Percentiles rank a stretch among this genome's conserved stretches.
phyloP scores from a whole-genome alignment of 2,329 filamentous ascomycete genomes.

The Orbilia ellipsospora region DNA sequence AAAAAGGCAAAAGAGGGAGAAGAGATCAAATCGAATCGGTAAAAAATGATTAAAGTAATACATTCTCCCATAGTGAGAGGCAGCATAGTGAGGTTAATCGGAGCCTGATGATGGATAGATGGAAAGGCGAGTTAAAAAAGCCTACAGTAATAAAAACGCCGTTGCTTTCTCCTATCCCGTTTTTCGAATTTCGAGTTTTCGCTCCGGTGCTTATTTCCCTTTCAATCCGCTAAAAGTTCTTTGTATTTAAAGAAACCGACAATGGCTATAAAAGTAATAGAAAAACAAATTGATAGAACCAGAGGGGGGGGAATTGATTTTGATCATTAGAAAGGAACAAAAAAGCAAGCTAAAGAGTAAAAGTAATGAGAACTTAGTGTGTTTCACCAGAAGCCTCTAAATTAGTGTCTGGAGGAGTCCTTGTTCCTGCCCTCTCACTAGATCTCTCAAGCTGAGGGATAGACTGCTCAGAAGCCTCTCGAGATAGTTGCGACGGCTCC shows the following conservation, averaged over 20 bases:
- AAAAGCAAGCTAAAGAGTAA: slow-evolving; percentile 11
- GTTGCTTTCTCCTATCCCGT: slow-evolving; percentile 32
- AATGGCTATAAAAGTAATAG: not conserved
- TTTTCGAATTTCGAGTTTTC: not conserved
- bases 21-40: slow-evolving; percentile 21
- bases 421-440: slow-evolving; percentile 28
- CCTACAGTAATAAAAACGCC: slow-evolving; percentile 24
- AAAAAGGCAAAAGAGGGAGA: slow-evolving; percentile 9
- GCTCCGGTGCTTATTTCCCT: slow-evolving; percentile 7
- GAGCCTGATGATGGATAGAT: slow-evolving; percentile 5
- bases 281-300: too few species aligned
- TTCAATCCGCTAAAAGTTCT: slow-evolving; percentile 22
- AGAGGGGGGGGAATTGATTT: not conserved
- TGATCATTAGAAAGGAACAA: slow-evolving; percentile 14
- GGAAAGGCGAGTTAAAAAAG: slow-evolving; percentile 7
- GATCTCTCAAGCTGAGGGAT: slow-evolving; percentile 3
- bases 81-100: slow-evolving; percentile 10
- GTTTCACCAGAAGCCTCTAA: slow-evolving; percentile 21
- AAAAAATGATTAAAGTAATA: too few species aligned
- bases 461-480: slow-evolving; percentile 34
- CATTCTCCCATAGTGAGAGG: not conserved
- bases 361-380: slow-evolving; percentile 19
- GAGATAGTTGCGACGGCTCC: slow-evolving; percentile 43
- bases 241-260: slow-evolving; percentile 21
- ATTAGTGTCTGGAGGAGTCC: slow-evolving; percentile 41